Conservation (phyloP, 2,329 filamentous ascomycete species). For the Verticillium klebahnii region DNA sequence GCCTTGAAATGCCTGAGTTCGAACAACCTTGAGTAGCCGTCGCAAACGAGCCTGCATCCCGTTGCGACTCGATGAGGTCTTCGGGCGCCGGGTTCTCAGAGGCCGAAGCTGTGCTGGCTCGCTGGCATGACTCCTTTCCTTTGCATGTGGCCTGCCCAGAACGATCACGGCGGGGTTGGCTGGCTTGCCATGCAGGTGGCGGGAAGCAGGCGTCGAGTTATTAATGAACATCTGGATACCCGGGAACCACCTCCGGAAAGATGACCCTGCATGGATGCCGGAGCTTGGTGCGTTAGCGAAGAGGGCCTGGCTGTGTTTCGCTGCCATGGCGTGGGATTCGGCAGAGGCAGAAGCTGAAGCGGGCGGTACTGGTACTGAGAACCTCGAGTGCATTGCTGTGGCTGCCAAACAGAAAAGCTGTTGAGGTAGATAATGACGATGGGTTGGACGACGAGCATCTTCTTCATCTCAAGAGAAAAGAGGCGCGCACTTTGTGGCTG, state of each 20-base stretch:
- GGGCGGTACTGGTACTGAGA: not conserved
- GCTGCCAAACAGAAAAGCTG: too few species aligned
- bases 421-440: not conserved
- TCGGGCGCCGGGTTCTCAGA: not conserved
- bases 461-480: not conserved
- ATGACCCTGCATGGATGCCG: constrained; percentile 2
- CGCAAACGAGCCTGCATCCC: not conserved
- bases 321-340: not conserved
- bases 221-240: constrained; percentile 2
- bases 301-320: not conserved
- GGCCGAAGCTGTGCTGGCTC: not conserved
- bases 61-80: not conserved
- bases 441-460: not conserved
- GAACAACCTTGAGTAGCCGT: not conserved
- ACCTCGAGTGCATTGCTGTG: not conserved
- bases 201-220: not conserved
- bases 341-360: not conserved
- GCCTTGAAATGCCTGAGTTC: not conserved
- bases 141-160: not conserved
- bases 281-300: constrained; percentile 3
- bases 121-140: not conserved
- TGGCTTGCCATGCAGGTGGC: not conserved
- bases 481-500: not conserved
- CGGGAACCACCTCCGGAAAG: constrained; percentile 2
- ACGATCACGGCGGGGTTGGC: not conserved